phyloP scores from a whole-genome alignment of 495 filamentous ascomycete genomes.

The Pyronema domesticum region DNA sequence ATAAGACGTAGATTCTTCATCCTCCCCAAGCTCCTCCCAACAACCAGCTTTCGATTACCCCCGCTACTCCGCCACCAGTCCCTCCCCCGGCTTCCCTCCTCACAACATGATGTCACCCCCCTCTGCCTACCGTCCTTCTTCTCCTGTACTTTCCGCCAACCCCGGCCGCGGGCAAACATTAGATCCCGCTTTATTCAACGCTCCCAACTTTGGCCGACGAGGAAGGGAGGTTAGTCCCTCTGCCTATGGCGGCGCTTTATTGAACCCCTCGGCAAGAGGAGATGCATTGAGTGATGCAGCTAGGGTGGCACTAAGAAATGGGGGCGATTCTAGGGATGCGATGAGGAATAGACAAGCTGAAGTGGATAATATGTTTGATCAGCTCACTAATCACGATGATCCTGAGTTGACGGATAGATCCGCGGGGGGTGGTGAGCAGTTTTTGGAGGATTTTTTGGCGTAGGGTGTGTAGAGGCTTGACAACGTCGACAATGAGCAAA shows the following conservation, averaged over 20 bases:
- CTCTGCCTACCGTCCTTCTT: conserved; percentile 4
- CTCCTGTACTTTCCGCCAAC: conserved; percentile 18
- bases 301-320: neutral
- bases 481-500: no score
- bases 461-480: no score
- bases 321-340: neutral
- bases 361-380: conserved; percentile 22
- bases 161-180: conserved; percentile 20
- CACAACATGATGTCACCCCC: neutral
- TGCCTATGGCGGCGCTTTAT: conserved; percentile 17
- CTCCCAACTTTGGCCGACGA: conserved; percentile 8
- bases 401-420: conserved; percentile 1
- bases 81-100: conserved; percentile 19
- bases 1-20: conserved; percentile 3
- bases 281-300: neutral
- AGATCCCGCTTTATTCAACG: conserved; percentile 22
- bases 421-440: no score
- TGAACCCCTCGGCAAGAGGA: conserved; percentile 5
- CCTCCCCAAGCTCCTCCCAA: conserved; percentile 5
- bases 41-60: conserved; percentile 3
- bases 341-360: neutral
- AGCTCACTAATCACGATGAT: conserved; percentile 21
- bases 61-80: conserved; percentile 13
- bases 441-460: no score
- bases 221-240: neutral